Evolutionary conservation across 495 filamentous ascomycete species (phyloP), one percentile per base, ranked within the genome.

Genomic region (Penicillium longicatenatum): DNA sequence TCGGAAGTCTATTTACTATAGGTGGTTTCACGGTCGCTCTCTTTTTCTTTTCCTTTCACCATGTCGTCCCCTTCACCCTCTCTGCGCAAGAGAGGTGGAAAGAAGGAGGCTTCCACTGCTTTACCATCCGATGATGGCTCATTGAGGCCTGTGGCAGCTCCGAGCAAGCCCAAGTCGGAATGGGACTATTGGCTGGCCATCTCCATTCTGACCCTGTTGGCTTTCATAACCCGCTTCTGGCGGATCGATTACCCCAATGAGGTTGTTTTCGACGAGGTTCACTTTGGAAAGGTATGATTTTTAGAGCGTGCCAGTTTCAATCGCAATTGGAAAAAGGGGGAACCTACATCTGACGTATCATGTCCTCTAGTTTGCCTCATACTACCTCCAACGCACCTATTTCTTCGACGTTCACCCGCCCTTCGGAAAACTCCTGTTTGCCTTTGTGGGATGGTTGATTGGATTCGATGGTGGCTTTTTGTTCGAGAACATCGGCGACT

Each of bases 371-470:
- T 97, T 97, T 68, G 92, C 92, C 55, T 96, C 91, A 14, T 95
- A 97, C 75, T 99, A 99, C 68, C 86, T 99, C 37, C 88, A 97
- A 76, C 88, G 91, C 70, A 98, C 92, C 29, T 99, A 98, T 78
- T 99, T 99, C 84, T 99, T 99, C 84, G 94, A 99, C 81, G 94
- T 99, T 44, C 94, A 99, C 73, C 94, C 94, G 47, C 94, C 94
- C 9, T 96, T 99, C 65, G 94, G 90, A 72, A 82, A 83, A 61
- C 75, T 83, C 30, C 71, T 83, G 11, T 80, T 83, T 57, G 94
- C 94, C 55, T 83, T 98, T 37, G 92, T 96, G 80, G 94, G 94
- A 62, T 99, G 93, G 93, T 82, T 99, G 52, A 76, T 87, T 20
- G 94, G 94, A 65, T 99, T 95, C 69, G 92, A 97, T 77, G 94